Evolutionary conservation across 176 grass and related monocot species (phyloP), one percentile per base, ranked within the genome.

Genomic region (Dendrocalamus sinicus): DNA sequence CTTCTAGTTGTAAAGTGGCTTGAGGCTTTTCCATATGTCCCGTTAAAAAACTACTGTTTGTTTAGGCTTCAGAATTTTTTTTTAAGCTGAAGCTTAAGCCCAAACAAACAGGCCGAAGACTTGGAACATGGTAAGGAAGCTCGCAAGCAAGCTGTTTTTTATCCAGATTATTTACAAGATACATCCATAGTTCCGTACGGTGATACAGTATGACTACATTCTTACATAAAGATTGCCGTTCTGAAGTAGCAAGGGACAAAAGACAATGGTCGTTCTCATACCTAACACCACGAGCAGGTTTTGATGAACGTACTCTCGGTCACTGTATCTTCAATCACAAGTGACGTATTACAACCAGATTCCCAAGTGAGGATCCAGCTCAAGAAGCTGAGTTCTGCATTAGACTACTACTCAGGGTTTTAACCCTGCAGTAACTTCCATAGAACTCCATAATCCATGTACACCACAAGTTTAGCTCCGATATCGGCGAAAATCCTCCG

Each of bases 91-190:
- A 37, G 35, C 35, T 35, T 37, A 37, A 37, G 35, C 35, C 30
- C 30, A 32, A 32, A 32, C 30, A 32, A 32, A 32, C 2, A 30
- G 35, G 35, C 35, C 35, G 35, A 19, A 55, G 53, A 20, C 53
- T 20, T 54, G 72, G 8, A 32, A 37, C 5, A 71, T 14, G 9
- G n/a, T 61, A 61, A 62, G 23, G 59, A 80, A 67, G 22, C 67
- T 86, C 67, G 4, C 35, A 26, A 80, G 37, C 55, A 81, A 76
- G 54, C 53, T 70, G 39, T 76, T 85, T 76, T 85, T 88, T 53
- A 88, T 77, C 63, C 77, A 53, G 72, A 84, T 57, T 91, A 88
- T 88, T 64, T 89, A 89, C 81, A 89, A 76, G 65, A 76, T 55
- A 54, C 84, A 82, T 71, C 54, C 78, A 62, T 60, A 75, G 28